phyloP scores from a whole-genome alignment of 805 yeast genomes.

The Starmerella apicola region DNA sequence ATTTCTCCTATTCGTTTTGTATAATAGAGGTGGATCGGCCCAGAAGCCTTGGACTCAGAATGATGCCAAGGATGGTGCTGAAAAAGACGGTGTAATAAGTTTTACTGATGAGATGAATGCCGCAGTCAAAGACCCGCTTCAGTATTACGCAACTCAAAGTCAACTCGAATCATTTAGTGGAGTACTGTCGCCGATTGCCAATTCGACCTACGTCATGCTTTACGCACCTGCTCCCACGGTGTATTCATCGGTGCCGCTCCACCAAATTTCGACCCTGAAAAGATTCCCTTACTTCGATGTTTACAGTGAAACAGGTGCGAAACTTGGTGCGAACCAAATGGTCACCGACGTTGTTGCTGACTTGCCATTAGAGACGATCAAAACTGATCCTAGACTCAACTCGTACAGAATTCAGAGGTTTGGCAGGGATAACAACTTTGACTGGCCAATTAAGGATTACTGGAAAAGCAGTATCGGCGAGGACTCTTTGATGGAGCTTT shows the following conservation, averaged over 20 bases:
- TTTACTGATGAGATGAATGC: not conserved
- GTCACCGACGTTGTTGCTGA: slow-evolving; percentile 26
- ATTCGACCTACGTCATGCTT: not conserved
- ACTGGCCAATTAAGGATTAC: slow-evolving; percentile 13
- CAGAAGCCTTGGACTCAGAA: too few species aligned
- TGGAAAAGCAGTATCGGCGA: not conserved
- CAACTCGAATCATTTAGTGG: not conserved
- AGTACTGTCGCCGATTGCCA: not conserved
- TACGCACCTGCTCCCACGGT: slow-evolving; percentile 2
- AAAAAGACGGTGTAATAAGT: not conserved
- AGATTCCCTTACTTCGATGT: slow-evolving; percentile 26
- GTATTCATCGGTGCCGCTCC: slow-evolving; percentile 25
- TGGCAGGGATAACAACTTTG: slow-evolving; percentile 20
- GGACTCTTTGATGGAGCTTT: slow-evolving; percentile 22
- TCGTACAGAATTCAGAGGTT: slow-evolving; percentile 23
- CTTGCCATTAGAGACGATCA: slow-evolving; percentile 16
- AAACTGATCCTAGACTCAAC: slow-evolving; percentile 10
- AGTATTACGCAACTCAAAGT: not conserved
- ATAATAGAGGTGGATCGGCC: too few species aligned
- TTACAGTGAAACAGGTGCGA: slow-evolving; percentile 27
- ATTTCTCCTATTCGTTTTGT: too few species aligned
- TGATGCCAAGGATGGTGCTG: not conserved
- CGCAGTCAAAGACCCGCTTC: not conserved
- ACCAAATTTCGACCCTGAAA: slow-evolving; percentile 27
- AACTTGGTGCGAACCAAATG: slow-evolving; percentile 25